These are phyloP conservation scores for Coemansia sp. DNA, from an alignment of 192 early-diverging fungal genomes.

Conservation along the genomic window DNA sequence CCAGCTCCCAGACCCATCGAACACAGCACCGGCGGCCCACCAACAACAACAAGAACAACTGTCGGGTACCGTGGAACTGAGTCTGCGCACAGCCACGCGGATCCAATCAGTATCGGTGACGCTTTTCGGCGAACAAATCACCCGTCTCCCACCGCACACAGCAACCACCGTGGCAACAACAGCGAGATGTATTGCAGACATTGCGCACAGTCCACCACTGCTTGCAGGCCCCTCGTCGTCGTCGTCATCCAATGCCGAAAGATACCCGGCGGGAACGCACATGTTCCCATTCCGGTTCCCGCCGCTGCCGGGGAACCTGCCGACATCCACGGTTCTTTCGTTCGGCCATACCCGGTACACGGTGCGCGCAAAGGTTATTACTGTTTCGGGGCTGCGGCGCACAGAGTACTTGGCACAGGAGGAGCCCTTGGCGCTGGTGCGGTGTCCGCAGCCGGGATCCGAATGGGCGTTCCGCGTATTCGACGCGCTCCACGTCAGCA, in stretches of 20 bases:
- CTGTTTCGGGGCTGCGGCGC: conserved; percentile 15
- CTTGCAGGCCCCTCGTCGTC: neutral
- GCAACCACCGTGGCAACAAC: neutral
- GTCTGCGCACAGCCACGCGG: conserved; percentile 12
- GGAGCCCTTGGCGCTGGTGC: conserved; percentile 10
- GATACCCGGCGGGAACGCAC: conserved; percentile 19
- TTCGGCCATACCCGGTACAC: conserved; percentile 18
- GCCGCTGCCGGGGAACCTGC: conserved; percentile 13
- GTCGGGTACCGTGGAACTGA: conserved; percentile 15
- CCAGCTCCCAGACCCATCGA: neutral
- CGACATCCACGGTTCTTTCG: conserved; percentile 9
- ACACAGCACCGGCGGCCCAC: neutral
- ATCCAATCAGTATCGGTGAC: conserved; percentile 10
- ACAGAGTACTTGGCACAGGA: neutral
- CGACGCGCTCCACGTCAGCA: conserved; percentile 17
- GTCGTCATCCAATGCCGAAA: neutral
- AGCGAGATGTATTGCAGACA: conserved; percentile 10
- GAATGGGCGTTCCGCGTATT: conserved; percentile 22
- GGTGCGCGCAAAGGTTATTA: conserved; percentile 11
- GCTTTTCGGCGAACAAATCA: conserved; percentile 15
- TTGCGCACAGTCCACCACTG: conserved; percentile 2
- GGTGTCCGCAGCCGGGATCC: conserved; percentile 22
- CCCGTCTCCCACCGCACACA: conserved; percentile 1
- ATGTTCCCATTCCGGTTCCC: conserved; percentile 21
- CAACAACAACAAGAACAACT: conserved; percentile 6